Percentiles rank a stretch among this genome's conserved stretches.
phyloP scores from a whole-genome alignment of 1,139 yeast species.

The Hemisphaericaspora subhashii region DNA sequence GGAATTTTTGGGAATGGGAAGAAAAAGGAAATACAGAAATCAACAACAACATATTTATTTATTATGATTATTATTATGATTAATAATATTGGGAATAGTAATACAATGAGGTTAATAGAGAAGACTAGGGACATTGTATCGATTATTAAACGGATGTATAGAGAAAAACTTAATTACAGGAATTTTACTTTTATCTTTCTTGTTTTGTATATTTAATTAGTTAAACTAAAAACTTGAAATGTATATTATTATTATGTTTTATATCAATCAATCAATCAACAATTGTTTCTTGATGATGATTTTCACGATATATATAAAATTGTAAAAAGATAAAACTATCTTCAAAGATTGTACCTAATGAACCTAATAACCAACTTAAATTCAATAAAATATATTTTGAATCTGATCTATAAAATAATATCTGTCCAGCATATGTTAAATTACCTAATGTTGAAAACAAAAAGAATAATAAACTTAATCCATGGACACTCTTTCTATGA shows the following conservation, averaged over 20 bases:
- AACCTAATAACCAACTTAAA: conserved; percentile 73
- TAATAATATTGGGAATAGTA: neutral
- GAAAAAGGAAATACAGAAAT: too few relatives aligned
- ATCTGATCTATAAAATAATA: conserved; percentile 65
- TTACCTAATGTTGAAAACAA: conserved; percentile 75
- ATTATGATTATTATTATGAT: neutral
- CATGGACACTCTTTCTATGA: conserved; percentile 66
- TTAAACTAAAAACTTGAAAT: neutral
- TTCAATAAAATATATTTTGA: conserved; percentile 59
- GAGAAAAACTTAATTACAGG: neutral
- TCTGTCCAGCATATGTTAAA: conserved; percentile 74
- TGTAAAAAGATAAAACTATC: conserved; percentile 64
- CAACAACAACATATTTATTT: too few relatives aligned
- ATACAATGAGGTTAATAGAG: neutral
- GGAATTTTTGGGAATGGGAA: neutral
- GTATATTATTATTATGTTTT: neutral
- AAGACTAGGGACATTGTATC: neutral
- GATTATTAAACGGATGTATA: neutral
- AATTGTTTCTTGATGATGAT: conserved; percentile 10
- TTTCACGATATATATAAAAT: conserved; percentile 56
- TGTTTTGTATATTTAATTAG: neutral
- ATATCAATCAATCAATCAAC: neutral
- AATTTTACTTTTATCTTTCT: neutral
- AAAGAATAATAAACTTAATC: conserved; percentile 73
- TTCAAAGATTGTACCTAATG: conserved; percentile 71